A percentile compares a stretch with the other conserved stretches of the same genome.
Conservation (phyloP, 495 filamentous ascomycete species). For the Bathelium albidoporum region DNA sequence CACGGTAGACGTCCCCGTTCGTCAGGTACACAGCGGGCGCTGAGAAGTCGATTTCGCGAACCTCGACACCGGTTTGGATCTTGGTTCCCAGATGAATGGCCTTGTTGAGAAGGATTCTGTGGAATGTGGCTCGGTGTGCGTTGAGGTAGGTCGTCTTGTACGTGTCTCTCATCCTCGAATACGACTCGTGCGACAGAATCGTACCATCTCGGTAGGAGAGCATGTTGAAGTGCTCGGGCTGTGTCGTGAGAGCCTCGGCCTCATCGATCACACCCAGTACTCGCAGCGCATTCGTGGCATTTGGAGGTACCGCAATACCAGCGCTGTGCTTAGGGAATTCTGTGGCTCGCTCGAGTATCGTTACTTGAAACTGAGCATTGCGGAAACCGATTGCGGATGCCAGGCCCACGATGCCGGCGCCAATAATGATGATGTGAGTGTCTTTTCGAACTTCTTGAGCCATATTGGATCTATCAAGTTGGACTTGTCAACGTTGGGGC, state of each 20-base stretch:
- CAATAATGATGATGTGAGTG: no score
- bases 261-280: conserved; percentile 42
- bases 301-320: conserved; percentile 49
- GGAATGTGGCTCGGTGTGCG: background rate
- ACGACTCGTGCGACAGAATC: background rate
- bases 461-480: no score
- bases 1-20: background rate
- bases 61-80: background rate
- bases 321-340: conserved; percentile 34
- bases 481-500: no score
- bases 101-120: background rate
- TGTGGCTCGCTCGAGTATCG: conserved; percentile 17
- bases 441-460: no score
- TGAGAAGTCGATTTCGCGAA: background rate
- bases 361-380: conserved; percentile 5
- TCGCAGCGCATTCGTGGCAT: conserved; percentile 42
- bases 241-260: no score
- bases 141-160: background rate
- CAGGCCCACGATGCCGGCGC: conserved; percentile 39
- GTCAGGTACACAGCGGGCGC: background rate
- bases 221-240: no score
- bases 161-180: background rate
- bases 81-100: background rate
- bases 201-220: background rate
- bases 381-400: conserved; percentile 31